Evolutionary conservation across 2,329 filamentous ascomycete genomes (phyloP), one percentile per base, ranked within the genome.

Genomic region (Colletotrichum sp.): DNA sequence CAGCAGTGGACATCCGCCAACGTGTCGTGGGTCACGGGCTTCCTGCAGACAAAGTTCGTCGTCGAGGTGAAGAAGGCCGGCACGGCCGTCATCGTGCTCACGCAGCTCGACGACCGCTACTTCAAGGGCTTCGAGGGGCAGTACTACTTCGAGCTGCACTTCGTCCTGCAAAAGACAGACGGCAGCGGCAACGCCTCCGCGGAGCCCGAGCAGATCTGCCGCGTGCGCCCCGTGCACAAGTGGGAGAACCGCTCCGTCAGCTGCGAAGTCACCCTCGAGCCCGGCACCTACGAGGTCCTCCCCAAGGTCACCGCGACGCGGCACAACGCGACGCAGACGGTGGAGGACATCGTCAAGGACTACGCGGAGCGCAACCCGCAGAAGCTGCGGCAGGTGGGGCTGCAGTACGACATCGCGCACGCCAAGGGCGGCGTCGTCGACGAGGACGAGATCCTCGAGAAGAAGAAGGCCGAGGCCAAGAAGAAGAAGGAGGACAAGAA

Each of bases 211-310:
- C 81, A 84, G 77, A 80, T 84, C 57, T 83, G 82, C 77, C 80
- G 82, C 9, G 84, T 84, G 5, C 82, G 84, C 1, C 80, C 83
- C 8, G 81, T 80, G n/a, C 80, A 82, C 66, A 78, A 78, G 15
- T 84, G 82, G 80, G 84, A 93, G 86, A 89, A 87, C 64, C 90
- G 94, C 9, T 93, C 92, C 2, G 91, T 95, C 16, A 94, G 91
- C 72, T 93, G 92, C n/a, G 94, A 95, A 80, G 86, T 95, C n/a
- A 87, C 92, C 48, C 90, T 95, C 3, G 91, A 94, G 36, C 88
- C 93, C 0, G 94, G 94, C 8, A 89, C 86, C 18, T 95, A 95
- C 83, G 90, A 91, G 59, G 90, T 95, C 1, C 85, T 95, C 10
- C 90, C 94, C 80, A 95, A 94, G 81, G 89, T 95, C 78, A 92